A percentile compares a stretch with the other conserved stretches of the same genome.
Conservation (phyloP, 495 filamentous ascomycete genomes). For the Podospora bellae-mahoneyi region DNA sequence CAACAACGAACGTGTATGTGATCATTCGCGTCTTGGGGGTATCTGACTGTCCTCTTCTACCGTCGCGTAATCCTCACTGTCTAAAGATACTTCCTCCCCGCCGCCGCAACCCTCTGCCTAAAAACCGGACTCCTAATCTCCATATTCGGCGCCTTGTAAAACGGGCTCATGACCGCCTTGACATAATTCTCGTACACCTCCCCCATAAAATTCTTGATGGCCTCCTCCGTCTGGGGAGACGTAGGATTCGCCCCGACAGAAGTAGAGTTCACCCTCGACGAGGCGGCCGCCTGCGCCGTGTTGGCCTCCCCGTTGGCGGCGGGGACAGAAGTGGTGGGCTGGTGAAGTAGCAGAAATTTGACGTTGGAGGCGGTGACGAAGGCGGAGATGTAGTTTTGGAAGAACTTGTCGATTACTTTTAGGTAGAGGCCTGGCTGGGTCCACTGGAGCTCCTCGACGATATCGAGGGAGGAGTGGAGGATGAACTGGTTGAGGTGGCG, state of each 20-base stretch:
- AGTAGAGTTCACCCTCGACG: constrained; percentile 50
- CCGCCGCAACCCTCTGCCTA: constrained; percentile 70
- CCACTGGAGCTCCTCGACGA: constrained; percentile 96
- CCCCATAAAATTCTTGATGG: constrained; percentile 84
- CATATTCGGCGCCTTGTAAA: constrained; percentile 72
- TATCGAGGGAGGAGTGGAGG: constrained; percentile 85
- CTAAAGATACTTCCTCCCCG: constrained; percentile 86
- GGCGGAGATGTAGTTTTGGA: constrained; percentile 83
- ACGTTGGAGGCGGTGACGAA: constrained; percentile 81
- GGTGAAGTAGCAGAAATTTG: constrained; percentile 87
- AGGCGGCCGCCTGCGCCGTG: neutral
- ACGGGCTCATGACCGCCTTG: constrained; percentile 97
- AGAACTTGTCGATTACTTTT: constrained; percentile 90
- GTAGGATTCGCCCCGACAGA: constrained; percentile 79
- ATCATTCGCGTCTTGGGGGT: neutral
- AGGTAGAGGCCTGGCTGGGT: constrained; percentile 78
- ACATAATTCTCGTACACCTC: constrained; percentile 94
- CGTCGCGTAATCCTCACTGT: neutral
- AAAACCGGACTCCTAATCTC: constrained; percentile 84
- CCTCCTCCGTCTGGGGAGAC: constrained; percentile 85
- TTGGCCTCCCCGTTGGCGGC: constrained; percentile 13
- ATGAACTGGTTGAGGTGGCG: constrained; percentile 97
- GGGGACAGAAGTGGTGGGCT: constrained; percentile 52
- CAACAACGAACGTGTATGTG: neutral
- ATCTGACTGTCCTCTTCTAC: no score